These are phyloP conservation scores for Brassica nigra DNA, from an alignment of 345 rosid genomes.

Conservation along the genomic window DNA sequence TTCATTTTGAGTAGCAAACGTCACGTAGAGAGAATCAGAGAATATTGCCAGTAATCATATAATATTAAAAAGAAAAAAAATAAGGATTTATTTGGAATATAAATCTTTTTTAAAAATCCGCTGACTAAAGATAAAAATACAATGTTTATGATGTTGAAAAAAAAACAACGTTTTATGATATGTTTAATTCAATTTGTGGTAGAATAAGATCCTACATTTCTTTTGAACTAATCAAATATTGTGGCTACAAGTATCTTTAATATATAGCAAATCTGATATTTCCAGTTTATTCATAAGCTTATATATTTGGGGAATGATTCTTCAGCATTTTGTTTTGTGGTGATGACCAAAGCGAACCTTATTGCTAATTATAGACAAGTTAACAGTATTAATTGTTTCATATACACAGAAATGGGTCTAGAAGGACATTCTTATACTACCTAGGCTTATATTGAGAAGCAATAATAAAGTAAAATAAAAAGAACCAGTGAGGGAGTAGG, in stretches of 20 bases:
- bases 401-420: too few relatives aligned
- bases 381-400: too few relatives aligned
- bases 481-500: too few relatives aligned
- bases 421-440: too few relatives aligned
- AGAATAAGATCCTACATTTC: conserved; percentile 14
- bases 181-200: conserved; percentile 19
- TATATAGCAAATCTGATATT: conserved; percentile 11
- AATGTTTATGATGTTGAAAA: not conserved
- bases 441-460: too few relatives aligned
- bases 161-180: not conserved
- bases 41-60: conserved; percentile 14
- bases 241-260: conserved; percentile 28
- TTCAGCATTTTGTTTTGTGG: conserved; percentile 19
- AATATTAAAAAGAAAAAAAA: not conserved
- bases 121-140: conserved; percentile 6
- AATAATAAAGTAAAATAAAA: too few relatives aligned
- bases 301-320: conserved; percentile 19
- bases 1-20: conserved; percentile 6
- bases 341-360: conserved; percentile 13
- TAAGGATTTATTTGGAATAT: not conserved
- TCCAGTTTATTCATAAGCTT: conserved; percentile 2
- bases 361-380: too few relatives aligned
- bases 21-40: conserved; percentile 6
- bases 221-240: conserved; percentile 28
- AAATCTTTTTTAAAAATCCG: not conserved